Evolutionary conservation across 1,284 basidiomycete species (phyloP).

Genomic region (Wallemia hederae): DNA sequence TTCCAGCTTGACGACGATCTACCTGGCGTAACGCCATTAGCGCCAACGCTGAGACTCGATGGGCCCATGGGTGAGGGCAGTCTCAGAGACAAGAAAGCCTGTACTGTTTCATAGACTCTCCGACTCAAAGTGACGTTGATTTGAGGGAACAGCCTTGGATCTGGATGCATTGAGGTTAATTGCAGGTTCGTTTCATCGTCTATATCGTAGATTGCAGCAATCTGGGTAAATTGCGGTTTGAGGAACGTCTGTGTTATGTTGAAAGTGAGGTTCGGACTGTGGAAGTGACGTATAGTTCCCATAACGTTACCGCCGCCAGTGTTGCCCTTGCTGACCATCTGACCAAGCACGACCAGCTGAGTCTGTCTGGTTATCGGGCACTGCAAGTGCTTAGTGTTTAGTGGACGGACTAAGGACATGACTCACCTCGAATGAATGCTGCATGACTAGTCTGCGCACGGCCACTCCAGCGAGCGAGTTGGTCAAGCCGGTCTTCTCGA

Average conservation of each 20-base stretch:
- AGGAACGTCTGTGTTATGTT: conserved; percentile 13
- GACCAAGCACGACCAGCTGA: conserved; percentile 7
- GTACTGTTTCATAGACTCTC: conserved; percentile 9
- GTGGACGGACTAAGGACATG: background rate
- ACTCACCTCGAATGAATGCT: conserved; percentile 7
- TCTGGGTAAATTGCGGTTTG: conserved; percentile 17
- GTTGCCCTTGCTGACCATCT: conserved; percentile 14
- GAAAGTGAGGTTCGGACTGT: conserved; percentile 25
- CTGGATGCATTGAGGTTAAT: background rate
- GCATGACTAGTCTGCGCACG: conserved; percentile 6
- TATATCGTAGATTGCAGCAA: conserved; percentile 17
- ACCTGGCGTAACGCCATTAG: conserved; percentile 2
- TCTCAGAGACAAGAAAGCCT: conserved; percentile 4
- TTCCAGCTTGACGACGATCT: conserved; percentile 4
- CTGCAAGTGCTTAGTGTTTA: background rate
- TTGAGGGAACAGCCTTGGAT: conserved; percentile 7
- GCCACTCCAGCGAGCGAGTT: conserved; percentile 2
- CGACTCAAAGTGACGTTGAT: conserved; percentile 15
- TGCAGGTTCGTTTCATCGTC: conserved; percentile 8
- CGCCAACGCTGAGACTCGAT: conserved; percentile 4
- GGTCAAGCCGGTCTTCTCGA: background rate
- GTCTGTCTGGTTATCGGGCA: conserved; percentile 6
- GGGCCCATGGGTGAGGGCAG: conserved; percentile 2
- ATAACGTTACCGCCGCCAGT: conserved; percentile 21
- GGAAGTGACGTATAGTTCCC: conserved; percentile 33